phyloP scores from a whole-genome alignment of 2,329 filamentous ascomycete genomes.

The Cordyceps pruinosa region DNA sequence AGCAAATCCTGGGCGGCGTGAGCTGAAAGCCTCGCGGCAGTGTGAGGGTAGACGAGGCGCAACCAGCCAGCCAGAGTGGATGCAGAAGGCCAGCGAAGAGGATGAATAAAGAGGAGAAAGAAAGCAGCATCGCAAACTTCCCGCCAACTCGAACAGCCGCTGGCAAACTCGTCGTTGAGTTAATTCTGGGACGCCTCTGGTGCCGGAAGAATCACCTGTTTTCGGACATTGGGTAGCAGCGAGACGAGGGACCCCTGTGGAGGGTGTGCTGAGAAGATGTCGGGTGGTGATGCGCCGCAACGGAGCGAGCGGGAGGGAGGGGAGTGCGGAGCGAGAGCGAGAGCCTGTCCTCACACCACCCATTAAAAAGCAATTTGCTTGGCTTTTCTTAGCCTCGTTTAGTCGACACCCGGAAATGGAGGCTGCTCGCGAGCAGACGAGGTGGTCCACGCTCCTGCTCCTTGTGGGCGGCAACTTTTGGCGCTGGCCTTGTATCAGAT shows the following conservation, averaged over 20 bases:
- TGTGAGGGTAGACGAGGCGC: neutral
- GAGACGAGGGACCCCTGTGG: slow-evolving; percentile 6
- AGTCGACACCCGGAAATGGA: neutral
- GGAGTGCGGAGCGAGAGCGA: neutral
- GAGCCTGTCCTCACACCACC: neutral
- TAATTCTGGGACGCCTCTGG: neutral
- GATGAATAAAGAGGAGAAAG: neutral
- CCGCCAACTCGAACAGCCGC: neutral
- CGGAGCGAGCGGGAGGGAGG: neutral
- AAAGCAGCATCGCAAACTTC: neutral
- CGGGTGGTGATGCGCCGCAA: neutral
- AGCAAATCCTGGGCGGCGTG: neutral
- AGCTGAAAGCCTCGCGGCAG: slow-evolving; percentile 9
- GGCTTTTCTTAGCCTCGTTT: neutral
- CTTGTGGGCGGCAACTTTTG: neutral
- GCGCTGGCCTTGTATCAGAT: neutral
- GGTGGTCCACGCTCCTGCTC: neutral
- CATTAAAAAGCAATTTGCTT: neutral
- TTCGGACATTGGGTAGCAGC: slow-evolving; percentile 8
- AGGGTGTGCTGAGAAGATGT: neutral
- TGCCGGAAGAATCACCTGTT: slow-evolving; percentile 10
- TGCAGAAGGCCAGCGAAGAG: neutral
- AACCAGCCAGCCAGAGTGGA: neutral
- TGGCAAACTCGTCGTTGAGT: neutral
- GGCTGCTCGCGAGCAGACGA: neutral